A percentile compares a stretch with the other conserved stretches of the same genome.
Evolutionary conservation across 495 filamentous ascomycete genomes (phyloP).

Genomic region (Penicillium chermesinum): DNA sequence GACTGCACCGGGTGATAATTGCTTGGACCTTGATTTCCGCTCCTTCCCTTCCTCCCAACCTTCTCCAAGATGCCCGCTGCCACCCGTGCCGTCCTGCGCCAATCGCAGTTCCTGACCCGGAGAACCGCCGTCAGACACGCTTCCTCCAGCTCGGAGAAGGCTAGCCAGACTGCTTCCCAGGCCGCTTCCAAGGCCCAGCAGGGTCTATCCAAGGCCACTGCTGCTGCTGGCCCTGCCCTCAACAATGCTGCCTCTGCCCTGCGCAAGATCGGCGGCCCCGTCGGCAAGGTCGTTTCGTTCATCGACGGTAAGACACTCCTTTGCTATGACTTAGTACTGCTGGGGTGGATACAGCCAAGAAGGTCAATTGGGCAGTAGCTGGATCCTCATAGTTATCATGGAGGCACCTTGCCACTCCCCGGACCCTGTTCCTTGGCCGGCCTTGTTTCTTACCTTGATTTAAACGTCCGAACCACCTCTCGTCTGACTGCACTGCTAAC

Average conservation of each 20-base stretch:
- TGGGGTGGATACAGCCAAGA: slow-evolving; percentile 1
- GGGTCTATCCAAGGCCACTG: slow-evolving; percentile 77
- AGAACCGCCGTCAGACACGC: slow-evolving; percentile 55
- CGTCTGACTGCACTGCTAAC: slow-evolving; percentile 22
- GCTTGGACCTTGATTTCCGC: slow-evolving; percentile 23
- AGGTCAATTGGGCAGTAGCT: slow-evolving; percentile 8
- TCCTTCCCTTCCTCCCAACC: slow-evolving; percentile 23
- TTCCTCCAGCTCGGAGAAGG: slow-evolving; percentile 68
- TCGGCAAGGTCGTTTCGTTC: slow-evolving; percentile 72
- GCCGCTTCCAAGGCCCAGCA: slow-evolving; percentile 72
- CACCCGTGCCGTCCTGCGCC: slow-evolving; percentile 58
- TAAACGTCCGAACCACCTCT: slow-evolving; percentile 2
- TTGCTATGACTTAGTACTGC: neutral
- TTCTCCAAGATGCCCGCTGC: slow-evolving; percentile 43
- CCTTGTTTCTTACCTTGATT: too few species aligned
- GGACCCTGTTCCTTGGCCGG: too few species aligned
- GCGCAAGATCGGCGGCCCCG: slow-evolving; percentile 76
- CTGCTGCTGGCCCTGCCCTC: slow-evolving; percentile 73
- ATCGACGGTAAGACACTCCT: slow-evolving; percentile 70
- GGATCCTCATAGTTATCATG: neutral
- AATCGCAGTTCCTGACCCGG: slow-evolving; percentile 54
- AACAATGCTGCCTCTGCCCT: slow-evolving; percentile 64
- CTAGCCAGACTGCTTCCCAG: slow-evolving; percentile 58
- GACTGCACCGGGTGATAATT: slow-evolving; percentile 26
- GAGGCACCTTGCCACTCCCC: too few species aligned